phyloP scores from a whole-genome alignment of 331 rosid genomes.

The Cydonia oblonga region DNA sequence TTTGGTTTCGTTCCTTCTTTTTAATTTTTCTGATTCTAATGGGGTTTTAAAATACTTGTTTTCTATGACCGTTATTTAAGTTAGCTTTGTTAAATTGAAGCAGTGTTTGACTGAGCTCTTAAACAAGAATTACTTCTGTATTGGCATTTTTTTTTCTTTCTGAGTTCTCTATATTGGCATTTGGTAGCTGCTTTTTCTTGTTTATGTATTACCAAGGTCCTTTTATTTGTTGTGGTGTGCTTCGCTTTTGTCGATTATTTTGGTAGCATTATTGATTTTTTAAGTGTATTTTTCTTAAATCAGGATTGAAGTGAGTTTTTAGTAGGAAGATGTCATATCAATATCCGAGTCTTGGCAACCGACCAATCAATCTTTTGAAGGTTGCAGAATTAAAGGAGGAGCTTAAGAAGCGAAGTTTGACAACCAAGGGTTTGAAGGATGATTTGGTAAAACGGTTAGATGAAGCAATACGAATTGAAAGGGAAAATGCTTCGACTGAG shows the following conservation, averaged over 20 bases:
- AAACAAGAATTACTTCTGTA: not conserved
- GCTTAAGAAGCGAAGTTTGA: constrained; percentile 64
- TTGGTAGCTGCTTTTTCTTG: not conserved
- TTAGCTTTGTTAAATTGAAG: not conserved
- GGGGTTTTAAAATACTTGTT: not conserved
- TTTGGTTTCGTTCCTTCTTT: too few species aligned
- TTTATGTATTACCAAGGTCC: not conserved
- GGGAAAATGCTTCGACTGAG: constrained; percentile 21
- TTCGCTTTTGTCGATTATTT: not conserved
- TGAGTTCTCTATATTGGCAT: too few species aligned
- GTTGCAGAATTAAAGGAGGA: constrained; percentile 87
- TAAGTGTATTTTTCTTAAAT: too few species aligned
- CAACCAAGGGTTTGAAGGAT: constrained; percentile 74
- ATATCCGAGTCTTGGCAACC: constrained; percentile 54
- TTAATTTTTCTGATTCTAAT: not conserved
- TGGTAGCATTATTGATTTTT: not conserved
- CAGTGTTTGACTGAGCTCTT: not conserved
- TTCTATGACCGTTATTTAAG: not conserved
- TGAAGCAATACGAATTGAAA: constrained; percentile 54
- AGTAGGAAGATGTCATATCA: constrained; percentile 54
- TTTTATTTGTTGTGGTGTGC: not conserved
- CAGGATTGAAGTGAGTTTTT: constrained; percentile 26
- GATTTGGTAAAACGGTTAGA: constrained; percentile 77
- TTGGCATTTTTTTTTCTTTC: not conserved
- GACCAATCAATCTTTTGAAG: constrained; percentile 85